A percentile compares a stretch with the other conserved stretches of the same genome.
Evolutionary conservation across 2,329 filamentous ascomycete species (phyloP).

Genomic region (Seiridium unicorne): DNA sequence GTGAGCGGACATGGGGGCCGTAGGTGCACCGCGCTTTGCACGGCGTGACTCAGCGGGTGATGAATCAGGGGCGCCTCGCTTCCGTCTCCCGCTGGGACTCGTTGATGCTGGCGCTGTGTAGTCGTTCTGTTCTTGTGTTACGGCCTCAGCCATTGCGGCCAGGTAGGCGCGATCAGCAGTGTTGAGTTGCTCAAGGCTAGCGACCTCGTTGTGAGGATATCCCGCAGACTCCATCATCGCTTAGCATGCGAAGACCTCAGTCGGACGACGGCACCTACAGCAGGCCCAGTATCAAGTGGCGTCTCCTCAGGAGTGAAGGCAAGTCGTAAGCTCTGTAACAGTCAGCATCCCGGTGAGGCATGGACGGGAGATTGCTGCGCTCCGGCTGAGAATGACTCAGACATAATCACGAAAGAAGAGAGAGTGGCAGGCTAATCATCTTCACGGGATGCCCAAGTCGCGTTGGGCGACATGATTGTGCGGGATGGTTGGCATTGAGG

Average conservation of each 20-base stretch:
- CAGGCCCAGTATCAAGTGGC: neutral
- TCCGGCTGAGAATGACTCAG: too few relatives aligned
- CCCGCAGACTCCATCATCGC: constrained; percentile 28
- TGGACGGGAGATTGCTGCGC: too few relatives aligned
- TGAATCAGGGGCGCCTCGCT: constrained; percentile 46
- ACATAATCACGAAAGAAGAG: too few relatives aligned
- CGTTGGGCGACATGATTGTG: neutral
- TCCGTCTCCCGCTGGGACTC: constrained; percentile 51
- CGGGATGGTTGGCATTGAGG: neutral
- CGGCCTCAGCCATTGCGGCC: constrained; percentile 45
- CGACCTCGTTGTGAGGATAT: constrained; percentile 28
- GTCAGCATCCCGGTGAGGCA: neutral
- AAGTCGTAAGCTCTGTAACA: neutral
- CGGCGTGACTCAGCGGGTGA: constrained; percentile 47
- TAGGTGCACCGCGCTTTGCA: constrained; percentile 47
- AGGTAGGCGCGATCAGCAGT: constrained; percentile 28
- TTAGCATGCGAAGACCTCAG: neutral
- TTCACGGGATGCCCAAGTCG: neutral
- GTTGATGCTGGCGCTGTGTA: constrained; percentile 39
- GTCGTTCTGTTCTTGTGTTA: constrained; percentile 46
- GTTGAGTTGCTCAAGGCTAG: constrained; percentile 26
- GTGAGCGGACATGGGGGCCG: constrained; percentile 40
- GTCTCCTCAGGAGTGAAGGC: neutral
- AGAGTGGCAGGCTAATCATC: too few relatives aligned
- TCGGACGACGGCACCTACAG: neutral